Conservation (phyloP, 108 stramenopile species). For the Cyclotella baltica region DNA sequence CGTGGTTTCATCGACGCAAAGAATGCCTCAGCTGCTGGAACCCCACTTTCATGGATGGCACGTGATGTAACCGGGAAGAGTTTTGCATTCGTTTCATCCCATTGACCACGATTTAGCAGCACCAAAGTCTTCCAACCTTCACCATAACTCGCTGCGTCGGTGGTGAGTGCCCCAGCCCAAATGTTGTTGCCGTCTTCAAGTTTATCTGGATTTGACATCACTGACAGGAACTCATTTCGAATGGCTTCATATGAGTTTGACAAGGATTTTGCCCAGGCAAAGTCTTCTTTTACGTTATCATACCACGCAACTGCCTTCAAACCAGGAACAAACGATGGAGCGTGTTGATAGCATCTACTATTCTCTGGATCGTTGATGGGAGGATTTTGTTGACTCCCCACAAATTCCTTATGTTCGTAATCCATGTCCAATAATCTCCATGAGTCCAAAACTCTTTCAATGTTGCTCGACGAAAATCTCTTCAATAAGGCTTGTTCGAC, state of each 20-base stretch:
- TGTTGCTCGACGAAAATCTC: constrained; percentile 54
- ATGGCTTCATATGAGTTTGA: constrained; percentile 67
- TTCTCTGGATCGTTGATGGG: constrained; percentile 38
- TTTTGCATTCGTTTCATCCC: constrained; percentile 83
- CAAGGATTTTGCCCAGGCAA: constrained; percentile 65
- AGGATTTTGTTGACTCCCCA: constrained; percentile 58
- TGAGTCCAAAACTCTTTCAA: constrained; percentile 69
- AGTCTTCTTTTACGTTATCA: constrained; percentile 59
- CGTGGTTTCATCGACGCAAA: constrained; percentile 89
- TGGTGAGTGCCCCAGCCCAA: constrained; percentile 85
- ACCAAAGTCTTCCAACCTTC: constrained; percentile 93
- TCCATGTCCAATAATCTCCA: constrained; percentile 77
- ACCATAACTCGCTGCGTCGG: constrained; percentile 80
- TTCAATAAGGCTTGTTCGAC: constrained; percentile 72
- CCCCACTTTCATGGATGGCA: constrained; percentile 71
- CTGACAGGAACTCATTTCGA: constrained; percentile 78
- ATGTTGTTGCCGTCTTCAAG: constrained; percentile 84
- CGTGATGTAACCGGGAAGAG: constrained; percentile 84
- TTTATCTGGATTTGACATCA: constrained; percentile 57
- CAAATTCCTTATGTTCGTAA: constrained; percentile 77
- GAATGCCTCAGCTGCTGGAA: constrained; percentile 89
- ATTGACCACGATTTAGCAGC: constrained; percentile 89
- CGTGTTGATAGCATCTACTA: constrained; percentile 70
- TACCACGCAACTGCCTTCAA: constrained; percentile 73
- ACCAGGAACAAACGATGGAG: constrained; percentile 84